These are phyloP conservation scores for Paxillus involutus DNA, from an alignment of 768 basidiomycete species.

Conservation along the genomic window DNA sequence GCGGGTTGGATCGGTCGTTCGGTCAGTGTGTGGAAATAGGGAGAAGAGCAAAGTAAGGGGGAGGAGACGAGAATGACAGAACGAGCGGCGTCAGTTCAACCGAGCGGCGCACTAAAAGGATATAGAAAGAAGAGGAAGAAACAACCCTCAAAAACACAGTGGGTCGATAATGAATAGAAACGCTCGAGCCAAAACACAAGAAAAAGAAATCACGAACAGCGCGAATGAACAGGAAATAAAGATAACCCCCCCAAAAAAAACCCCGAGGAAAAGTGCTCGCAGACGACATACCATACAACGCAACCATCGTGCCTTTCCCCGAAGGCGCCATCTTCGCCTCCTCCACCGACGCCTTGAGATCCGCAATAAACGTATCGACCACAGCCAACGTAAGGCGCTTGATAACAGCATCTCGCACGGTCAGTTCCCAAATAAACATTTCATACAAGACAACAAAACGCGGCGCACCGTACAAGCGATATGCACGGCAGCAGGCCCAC, in stretches of 20 bases:
- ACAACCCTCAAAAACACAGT: too few species aligned
- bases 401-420: background rate
- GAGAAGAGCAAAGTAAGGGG: background rate
- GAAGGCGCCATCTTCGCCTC: slow-evolving; percentile 63
- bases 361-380: slow-evolving; percentile 78
- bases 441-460: background rate
- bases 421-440: background rate
- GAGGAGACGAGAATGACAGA: background rate
- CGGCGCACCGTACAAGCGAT: slow-evolving; percentile 86
- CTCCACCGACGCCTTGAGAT: slow-evolving; percentile 75
- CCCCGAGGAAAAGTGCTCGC: background rate
- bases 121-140: too few species aligned
- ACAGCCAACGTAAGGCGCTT: slow-evolving; percentile 78
- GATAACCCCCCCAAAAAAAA: background rate
- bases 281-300: slow-evolving; percentile 71
- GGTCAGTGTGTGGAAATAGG: background rate
- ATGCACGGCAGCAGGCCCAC: slow-evolving; percentile 80
- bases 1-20: background rate
- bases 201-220: too few species aligned
- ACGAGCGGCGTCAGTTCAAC: background rate
- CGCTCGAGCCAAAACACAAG: too few species aligned
- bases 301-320: slow-evolving; percentile 87
- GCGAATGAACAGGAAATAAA: background rate
- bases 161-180: too few species aligned
- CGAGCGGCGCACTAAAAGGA: too few species aligned